Base-by-base conservation (phyloP, 2,329 filamentous ascomycete genomes). In the Claviceps sp. region DNA sequence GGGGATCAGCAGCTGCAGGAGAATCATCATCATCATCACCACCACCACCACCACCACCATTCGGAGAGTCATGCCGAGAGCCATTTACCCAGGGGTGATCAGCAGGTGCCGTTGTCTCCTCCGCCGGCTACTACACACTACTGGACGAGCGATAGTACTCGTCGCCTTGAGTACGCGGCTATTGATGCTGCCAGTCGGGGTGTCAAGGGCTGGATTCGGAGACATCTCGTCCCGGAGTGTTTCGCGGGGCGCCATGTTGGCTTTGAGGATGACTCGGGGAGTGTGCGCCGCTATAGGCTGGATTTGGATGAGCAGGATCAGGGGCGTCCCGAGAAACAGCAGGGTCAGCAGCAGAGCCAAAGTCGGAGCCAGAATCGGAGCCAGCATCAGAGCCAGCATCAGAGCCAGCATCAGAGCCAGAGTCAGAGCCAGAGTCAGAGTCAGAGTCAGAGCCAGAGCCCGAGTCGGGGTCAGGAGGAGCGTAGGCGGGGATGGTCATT, bases 121-220 rank as follows among this genome's bases (percentile, higher is more conserved):
- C 69, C 71, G 2, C 79, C 77, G 4, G 73, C 75, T 57, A 82
- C 81, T 2, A 78, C 77, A 1, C 78, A 83, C 60, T 84, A 84
- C 65, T 84, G 81, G 81, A 84, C 79, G 1, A 82, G 78, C 59
- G 78, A 83, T 60, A 72, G 71, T 50, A 83, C 80, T 0, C 72
- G 81, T 3, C 71, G 79, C 11, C 70, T 82, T 3, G 81, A 84
- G 66, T 84, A 84, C 58, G 81, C 79, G 0, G 81, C 81, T 52
- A 84, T 84, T 42, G 81, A 84, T 48, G 79, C 79, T 0, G 79
- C 80, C 2, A 76, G 73, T 38, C 71, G 72, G 1, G 81, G 81
- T 4, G 70, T 84, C 34, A 74, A 74, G 56, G 81, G 80, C 13
- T 84, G 81, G 75, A 60, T 82, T 37, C 70, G 76, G 61, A 71